These are phyloP conservation scores for Falciphora oryzae DNA, from an alignment of 2,329 filamentous ascomycete species.

Conservation along the genomic window DNA sequence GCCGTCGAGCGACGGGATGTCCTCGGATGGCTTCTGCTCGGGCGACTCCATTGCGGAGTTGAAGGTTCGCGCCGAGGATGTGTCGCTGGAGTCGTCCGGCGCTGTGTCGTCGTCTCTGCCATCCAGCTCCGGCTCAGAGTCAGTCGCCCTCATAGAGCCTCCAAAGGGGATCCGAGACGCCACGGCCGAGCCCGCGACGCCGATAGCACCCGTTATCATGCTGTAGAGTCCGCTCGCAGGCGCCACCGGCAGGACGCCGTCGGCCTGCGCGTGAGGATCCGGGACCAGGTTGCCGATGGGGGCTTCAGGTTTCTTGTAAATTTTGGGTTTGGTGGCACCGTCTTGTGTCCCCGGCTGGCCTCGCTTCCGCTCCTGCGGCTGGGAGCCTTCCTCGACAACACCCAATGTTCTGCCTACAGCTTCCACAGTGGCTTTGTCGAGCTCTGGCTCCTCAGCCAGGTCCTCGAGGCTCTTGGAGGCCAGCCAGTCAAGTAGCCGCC, in stretches of 20 bases:
- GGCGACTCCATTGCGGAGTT: slow-evolving; percentile 39
- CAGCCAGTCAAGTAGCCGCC: slow-evolving; percentile 76
- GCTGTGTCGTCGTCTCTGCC: slow-evolving; percentile 22
- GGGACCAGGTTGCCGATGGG: slow-evolving; percentile 27
- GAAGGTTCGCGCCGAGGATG: slow-evolving; percentile 42
- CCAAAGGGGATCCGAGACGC: slow-evolving; percentile 30
- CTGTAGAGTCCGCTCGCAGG: slow-evolving; percentile 43
- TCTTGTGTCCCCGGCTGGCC: background rate
- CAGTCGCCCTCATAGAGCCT: slow-evolving; percentile 23
- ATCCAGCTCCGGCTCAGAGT: slow-evolving; percentile 25
- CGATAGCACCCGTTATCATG: slow-evolving; percentile 48
- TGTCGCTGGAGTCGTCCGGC: slow-evolving; percentile 27
- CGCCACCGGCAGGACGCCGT: slow-evolving; percentile 25
- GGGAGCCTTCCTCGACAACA: background rate
- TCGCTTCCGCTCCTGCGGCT: background rate
- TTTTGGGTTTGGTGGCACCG: background rate
- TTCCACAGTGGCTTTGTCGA: background rate
- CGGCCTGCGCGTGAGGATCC: slow-evolving; percentile 18
- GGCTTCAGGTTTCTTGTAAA: background rate
- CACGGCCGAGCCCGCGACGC: slow-evolving; percentile 42
- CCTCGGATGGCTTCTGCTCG: slow-evolving; percentile 21
- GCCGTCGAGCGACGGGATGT: slow-evolving; percentile 6
- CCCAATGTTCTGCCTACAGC: background rate
- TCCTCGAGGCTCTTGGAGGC: slow-evolving; percentile 33
- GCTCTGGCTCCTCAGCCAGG: slow-evolving; percentile 23